Conservation (phyloP, 1,139 yeast genomes). For the Saccharomycopsis hybrid region DNA sequence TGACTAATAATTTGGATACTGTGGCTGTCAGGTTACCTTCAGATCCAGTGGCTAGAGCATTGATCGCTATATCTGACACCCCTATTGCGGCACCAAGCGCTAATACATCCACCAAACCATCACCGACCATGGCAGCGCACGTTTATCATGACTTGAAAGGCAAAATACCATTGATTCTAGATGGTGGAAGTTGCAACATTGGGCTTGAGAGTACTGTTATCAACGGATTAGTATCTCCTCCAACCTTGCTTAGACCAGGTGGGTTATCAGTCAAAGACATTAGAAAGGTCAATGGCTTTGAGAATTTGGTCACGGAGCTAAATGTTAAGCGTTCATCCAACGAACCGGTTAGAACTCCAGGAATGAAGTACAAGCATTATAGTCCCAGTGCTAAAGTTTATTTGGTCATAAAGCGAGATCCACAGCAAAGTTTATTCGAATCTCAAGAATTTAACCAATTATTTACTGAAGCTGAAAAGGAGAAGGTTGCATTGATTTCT, state of each 20-base stretch:
- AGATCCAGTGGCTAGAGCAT: constrained; percentile 84
- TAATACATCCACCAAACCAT: constrained; percentile 90
- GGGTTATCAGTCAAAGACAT: constrained; percentile 83
- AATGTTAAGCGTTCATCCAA: constrained; percentile 32
- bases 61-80: constrained; percentile 76
- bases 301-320: constrained; percentile 17
- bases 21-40: constrained; percentile 88
- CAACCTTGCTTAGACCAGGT: constrained; percentile 87
- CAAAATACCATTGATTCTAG: constrained; percentile 76
- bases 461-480: constrained; percentile 19
- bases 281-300: constrained; percentile 49
- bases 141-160: constrained; percentile 75
- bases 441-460: constrained; percentile 7
- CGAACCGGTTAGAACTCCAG: constrained; percentile 87
- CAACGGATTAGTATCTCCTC: constrained; percentile 81
- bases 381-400: constrained; percentile 85
- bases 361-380: constrained; percentile 95
- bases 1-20: constrained; percentile 83
- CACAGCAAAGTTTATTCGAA: constrained; percentile 23
- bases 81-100: constrained; percentile 98
- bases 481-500: constrained; percentile 17
- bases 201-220: constrained; percentile 94
- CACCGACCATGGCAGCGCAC: constrained; percentile 85
- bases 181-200: constrained; percentile 86
- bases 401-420: constrained; percentile 44